These are phyloP conservation scores for Rosa persica DNA, from an alignment of 306 rosid species.

Conservation along the genomic window DNA sequence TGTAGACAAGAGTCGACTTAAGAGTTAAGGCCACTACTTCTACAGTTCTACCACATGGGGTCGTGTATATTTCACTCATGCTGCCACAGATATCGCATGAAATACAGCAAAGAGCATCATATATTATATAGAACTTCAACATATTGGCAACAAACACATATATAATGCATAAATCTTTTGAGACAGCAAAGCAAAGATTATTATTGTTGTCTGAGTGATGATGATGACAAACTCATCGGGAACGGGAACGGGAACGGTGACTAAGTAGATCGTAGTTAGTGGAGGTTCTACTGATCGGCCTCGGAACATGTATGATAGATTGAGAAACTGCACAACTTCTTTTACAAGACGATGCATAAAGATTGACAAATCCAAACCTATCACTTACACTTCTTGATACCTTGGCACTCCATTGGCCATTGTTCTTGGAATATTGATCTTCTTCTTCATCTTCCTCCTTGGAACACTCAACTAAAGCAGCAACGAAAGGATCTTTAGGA, in stretches of 20 bases:
- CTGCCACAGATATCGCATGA: conserved; percentile 35
- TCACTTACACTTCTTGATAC: conserved; percentile 71
- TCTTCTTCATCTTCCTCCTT: conserved; percentile 44
- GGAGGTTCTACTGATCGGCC: conserved; percentile 39
- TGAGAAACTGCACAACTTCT: conserved; percentile 70
- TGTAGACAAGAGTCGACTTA: neutral
- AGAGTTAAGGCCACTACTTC: neutral
- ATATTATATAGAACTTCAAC: conserved; percentile 13
- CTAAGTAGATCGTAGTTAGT: conserved; percentile 36
- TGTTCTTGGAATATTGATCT: neutral
- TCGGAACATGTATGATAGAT: conserved; percentile 66
- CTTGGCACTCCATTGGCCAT: conserved; percentile 36
- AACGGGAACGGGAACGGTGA: conserved; percentile 31
- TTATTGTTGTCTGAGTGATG: neutral
- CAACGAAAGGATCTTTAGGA: conserved; percentile 71
- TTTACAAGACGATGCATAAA: conserved; percentile 66
- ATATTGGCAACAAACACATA: conserved; percentile 8
- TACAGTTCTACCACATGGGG: conserved; percentile 43
- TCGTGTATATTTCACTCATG: conserved; percentile 45
- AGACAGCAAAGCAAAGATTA: conserved; percentile 6
- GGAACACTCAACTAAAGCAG: conserved; percentile 83
- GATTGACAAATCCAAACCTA: conserved; percentile 60
- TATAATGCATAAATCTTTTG: neutral
- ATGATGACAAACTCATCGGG: conserved; percentile 5
- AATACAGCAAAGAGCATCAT: conserved; percentile 34